Percentiles rank a stretch among this genome's conserved stretches.
Evolutionary conservation across 495 filamentous ascomycete species (phyloP).

Genomic region (Penicillium ucsense): DNA sequence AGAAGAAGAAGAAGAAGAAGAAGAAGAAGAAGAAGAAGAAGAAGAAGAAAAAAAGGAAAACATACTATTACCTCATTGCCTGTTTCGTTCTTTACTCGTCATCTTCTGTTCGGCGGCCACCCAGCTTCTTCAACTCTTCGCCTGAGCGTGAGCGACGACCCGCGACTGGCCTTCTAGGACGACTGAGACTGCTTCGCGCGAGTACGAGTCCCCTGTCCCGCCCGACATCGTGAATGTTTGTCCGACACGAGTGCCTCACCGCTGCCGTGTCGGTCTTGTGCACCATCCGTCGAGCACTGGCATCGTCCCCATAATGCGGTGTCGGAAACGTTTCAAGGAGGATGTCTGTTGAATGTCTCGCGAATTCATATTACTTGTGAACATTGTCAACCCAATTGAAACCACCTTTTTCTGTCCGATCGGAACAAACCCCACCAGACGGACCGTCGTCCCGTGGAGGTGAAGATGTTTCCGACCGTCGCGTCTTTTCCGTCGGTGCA

Average conservation of each 20-base stretch:
- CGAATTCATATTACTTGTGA: slow-evolving; percentile 14
- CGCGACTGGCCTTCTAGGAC: too few species aligned
- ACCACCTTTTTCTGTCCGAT: slow-evolving; percentile 3
- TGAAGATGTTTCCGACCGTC: slow-evolving; percentile 39
- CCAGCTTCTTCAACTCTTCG: too few species aligned
- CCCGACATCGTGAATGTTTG: slow-evolving; percentile 10
- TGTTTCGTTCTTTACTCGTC: neutral
- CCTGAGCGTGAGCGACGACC: too few species aligned
- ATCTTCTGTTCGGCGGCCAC: slow-evolving; percentile 1
- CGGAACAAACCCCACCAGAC: slow-evolving; percentile 1
- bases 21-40: too few species aligned
- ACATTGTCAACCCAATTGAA: neutral
- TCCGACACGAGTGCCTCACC: neutral
- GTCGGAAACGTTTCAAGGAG: slow-evolving; percentile 41
- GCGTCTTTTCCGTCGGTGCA: slow-evolving; percentile 35
- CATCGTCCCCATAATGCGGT: slow-evolving; percentile 37
- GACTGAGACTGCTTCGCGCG: too few species aligned
- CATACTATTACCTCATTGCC: too few species aligned
- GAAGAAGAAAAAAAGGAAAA: too few species aligned
- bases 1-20: too few species aligned
- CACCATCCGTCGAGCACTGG: slow-evolving; percentile 8
- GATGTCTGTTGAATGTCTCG: slow-evolving; percentile 33
- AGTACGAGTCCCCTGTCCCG: slow-evolving; percentile 1
- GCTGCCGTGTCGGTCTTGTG: neutral
- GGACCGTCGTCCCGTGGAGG: slow-evolving; percentile 8